These are phyloP conservation scores for Pythium vanterpoolii DNA, from an alignment of 352 stramenopile genomes.

Conservation along the genomic window DNA sequence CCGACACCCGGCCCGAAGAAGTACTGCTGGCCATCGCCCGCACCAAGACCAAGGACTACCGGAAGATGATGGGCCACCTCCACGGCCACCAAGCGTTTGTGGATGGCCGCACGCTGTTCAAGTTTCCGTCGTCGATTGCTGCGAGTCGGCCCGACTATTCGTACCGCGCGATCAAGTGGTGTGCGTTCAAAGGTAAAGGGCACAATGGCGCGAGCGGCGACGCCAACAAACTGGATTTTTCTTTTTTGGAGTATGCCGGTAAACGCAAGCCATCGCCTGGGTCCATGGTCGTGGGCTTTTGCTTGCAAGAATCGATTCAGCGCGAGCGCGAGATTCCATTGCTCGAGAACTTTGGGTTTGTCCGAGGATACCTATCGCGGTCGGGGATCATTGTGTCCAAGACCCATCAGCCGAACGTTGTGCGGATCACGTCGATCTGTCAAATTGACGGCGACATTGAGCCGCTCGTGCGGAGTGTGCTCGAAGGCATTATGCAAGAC, in stretches of 20 bases:
- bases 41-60: constrained; percentile 57
- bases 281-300: constrained; percentile 68
- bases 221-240: constrained; percentile 61
- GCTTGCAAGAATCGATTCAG: constrained; percentile 65
- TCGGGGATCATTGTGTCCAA: constrained; percentile 69
- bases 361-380: constrained; percentile 45
- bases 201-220: constrained; percentile 12
- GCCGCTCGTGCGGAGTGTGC: constrained; percentile 33
- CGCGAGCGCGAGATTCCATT: constrained; percentile 57
- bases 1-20: constrained; percentile 51
- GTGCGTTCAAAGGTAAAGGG: constrained; percentile 40
- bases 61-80: constrained; percentile 50
- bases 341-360: constrained; percentile 57
- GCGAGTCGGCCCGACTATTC: constrained; percentile 43
- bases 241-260: constrained; percentile 72
- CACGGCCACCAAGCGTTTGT: constrained; percentile 63
- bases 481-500: constrained; percentile 66
- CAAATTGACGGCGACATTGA: constrained; percentile 67
- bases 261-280: constrained; percentile 43
- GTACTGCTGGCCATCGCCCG: constrained; percentile 52
- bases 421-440: constrained; percentile 66
- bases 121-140: constrained; percentile 45
- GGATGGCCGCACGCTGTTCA: constrained; percentile 61
- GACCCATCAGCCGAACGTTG: constrained; percentile 52
- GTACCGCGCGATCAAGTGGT: constrained; percentile 79